Percentiles rank a stretch among this genome's conserved stretches.
These are phyloP conservation scores for Phytophthora crassamura DNA, from an alignment of 352 stramenopile genomes.

Conservation along the genomic window DNA sequence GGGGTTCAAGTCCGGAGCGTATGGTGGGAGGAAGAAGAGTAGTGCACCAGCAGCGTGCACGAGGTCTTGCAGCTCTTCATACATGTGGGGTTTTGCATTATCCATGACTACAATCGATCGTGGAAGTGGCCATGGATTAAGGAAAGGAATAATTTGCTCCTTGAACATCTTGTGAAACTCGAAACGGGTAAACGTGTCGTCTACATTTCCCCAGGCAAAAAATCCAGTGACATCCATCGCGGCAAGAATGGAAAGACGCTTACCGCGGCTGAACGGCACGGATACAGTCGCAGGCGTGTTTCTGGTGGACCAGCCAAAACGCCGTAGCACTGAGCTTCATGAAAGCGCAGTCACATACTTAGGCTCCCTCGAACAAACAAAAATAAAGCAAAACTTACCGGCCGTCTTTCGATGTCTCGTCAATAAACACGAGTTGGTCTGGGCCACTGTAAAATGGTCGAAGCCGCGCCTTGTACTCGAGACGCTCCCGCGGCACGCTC, in stretches of 20 bases:
- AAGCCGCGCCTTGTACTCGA: constrained; percentile 10
- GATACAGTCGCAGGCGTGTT: too few relatives aligned
- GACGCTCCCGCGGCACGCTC: constrained; percentile 9
- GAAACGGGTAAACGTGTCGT: constrained; percentile 74
- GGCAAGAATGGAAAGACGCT: too few relatives aligned
- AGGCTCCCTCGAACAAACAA: constrained; percentile 16
- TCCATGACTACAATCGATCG: constrained; percentile 78
- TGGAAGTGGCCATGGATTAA: constrained; percentile 87
- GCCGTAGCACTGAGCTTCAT: too few relatives aligned
- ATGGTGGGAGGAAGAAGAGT: constrained; percentile 30
- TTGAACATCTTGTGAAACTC: constrained; percentile 88
- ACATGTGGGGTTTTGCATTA: constrained; percentile 85
- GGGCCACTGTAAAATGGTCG: constrained; percentile 27
- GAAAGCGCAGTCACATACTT: too few relatives aligned
- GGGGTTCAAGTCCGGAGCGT: too few relatives aligned
- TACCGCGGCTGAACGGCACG: too few relatives aligned
- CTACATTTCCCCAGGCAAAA: too few relatives aligned
- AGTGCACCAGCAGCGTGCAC: constrained; percentile 94
- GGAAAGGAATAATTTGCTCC: constrained; percentile 70
- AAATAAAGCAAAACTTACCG: constrained; percentile 9
- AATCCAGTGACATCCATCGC: too few relatives aligned
- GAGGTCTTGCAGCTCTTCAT: constrained; percentile 92
- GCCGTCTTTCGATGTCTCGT: constrained; percentile 31
- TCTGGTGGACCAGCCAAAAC: too few relatives aligned
- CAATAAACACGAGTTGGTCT: too few relatives aligned